A percentile compares a stretch with the other conserved stretches of the same genome.
phyloP scores from a whole-genome alignment of 768 basidiomycete species.

The Agrocybe pediades region DNA sequence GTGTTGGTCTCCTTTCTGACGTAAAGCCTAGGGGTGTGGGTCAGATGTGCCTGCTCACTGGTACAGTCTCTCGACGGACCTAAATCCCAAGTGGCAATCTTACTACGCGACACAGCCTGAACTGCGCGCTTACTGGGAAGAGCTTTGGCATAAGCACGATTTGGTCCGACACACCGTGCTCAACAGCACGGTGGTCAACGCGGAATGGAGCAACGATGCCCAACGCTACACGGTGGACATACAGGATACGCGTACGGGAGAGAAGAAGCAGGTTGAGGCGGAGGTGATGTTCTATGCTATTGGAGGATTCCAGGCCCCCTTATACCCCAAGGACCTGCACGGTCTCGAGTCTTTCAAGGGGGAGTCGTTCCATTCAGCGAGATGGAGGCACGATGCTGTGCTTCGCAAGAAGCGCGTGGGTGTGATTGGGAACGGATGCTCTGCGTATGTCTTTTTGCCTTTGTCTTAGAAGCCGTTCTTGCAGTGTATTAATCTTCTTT shows the following conservation, averaged over 20 bases:
- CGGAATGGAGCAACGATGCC: slow-evolving; percentile 45
- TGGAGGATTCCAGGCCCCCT: slow-evolving; percentile 49
- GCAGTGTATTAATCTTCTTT: slow-evolving; percentile 3
- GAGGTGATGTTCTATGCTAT: slow-evolving; percentile 52
- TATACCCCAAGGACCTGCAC: slow-evolving; percentile 44
- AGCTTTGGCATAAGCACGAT: slow-evolving; percentile 45
- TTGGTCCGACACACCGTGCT: slow-evolving; percentile 43
- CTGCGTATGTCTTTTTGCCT: slow-evolving; percentile 42
- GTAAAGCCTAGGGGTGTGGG: slow-evolving; percentile 44
- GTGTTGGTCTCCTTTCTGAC: background rate
- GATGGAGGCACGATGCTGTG: slow-evolving; percentile 55
- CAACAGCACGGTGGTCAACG: slow-evolving; percentile 37
- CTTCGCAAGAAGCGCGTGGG: slow-evolving; percentile 56
- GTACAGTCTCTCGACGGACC: slow-evolving; percentile 56
- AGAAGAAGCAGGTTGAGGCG: slow-evolving; percentile 34
- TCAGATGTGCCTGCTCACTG: slow-evolving; percentile 58
- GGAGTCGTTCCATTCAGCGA: slow-evolving; percentile 53
- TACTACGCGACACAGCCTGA: slow-evolving; percentile 51
- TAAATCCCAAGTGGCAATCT: slow-evolving; percentile 53
- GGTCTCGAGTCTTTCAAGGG: slow-evolving; percentile 52
- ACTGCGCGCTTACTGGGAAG: slow-evolving; percentile 51
- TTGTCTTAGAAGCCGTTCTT: background rate
- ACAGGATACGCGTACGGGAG: slow-evolving; percentile 36
- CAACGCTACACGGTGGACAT: slow-evolving; percentile 46
- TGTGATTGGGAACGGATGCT: slow-evolving; percentile 66